Conservation (phyloP, 768 basidiomycete genomes). For the Boletus vinaceobasis region DNA sequence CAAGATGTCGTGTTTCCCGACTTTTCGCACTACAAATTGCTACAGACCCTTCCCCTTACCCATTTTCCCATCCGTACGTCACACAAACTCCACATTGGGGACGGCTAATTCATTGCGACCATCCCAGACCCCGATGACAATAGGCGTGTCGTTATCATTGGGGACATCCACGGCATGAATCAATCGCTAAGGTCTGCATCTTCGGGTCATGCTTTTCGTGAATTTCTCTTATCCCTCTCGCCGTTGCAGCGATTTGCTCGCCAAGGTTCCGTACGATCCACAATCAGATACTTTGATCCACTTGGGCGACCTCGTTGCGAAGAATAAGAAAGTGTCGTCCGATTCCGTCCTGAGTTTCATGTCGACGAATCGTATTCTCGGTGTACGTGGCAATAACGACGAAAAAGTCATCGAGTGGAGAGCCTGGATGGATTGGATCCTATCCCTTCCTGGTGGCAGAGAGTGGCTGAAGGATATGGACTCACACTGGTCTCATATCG, state of each 20-base stretch:
- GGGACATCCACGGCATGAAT: constrained; percentile 87
- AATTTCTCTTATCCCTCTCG: background rate
- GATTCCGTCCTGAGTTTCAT: constrained; percentile 63
- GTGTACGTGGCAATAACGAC: constrained; percentile 94
- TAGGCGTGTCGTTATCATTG: constrained; percentile 69
- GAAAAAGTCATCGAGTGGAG: constrained; percentile 89
- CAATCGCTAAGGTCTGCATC: constrained; percentile 57
- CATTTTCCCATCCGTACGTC: constrained; percentile 56
- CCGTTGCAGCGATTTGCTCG: constrained; percentile 53
- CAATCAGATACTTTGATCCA: constrained; percentile 70
- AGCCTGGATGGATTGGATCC: constrained; percentile 81
- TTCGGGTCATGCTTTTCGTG: background rate
- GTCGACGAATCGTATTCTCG: constrained; percentile 58
- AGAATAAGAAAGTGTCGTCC: constrained; percentile 53
- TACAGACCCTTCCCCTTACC: constrained; percentile 41
- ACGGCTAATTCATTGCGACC: background rate
- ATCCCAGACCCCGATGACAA: constrained; percentile 44
- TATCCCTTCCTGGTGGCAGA: constrained; percentile 35
- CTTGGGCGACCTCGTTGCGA: constrained; percentile 79
- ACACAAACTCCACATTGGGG: background rate
- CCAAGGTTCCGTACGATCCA: constrained; percentile 56
- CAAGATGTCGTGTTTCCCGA: constrained; percentile 39
- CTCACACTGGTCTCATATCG: constrained; percentile 37
- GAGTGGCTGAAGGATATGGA: constrained; percentile 59
- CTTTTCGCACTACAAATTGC: constrained; percentile 47